Evolutionary conservation across 2,329 filamentous ascomycete species (phyloP).

Genomic region (Alternaria hordeiaustralica): DNA sequence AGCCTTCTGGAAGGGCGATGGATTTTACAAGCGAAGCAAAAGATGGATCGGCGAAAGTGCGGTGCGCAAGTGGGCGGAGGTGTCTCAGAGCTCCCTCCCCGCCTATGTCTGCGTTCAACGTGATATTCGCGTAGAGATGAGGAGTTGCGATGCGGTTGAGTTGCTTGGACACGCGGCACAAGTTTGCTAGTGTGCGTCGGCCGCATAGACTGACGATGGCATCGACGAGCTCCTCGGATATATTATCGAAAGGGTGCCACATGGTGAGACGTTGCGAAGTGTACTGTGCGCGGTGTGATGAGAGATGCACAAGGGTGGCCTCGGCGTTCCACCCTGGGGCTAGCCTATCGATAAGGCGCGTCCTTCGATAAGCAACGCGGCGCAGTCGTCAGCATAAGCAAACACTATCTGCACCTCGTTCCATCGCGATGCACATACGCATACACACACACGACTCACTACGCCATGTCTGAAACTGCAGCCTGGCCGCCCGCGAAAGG

Average conservation of each 20-base stretch:
- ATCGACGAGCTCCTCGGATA: not conserved
- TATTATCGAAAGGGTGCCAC: not conserved
- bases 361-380: not conserved
- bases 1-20: not conserved
- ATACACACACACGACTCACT: not conserved
- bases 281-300: not conserved
- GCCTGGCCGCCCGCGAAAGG: constrained; percentile 17
- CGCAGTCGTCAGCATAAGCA: not conserved
- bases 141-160: not conserved
- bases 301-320: not conserved
- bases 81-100: not conserved
- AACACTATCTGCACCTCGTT: not conserved
- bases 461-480: constrained; percentile 1
- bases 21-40: not conserved
- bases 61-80: not conserved
- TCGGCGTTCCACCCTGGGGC: not conserved
- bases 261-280: not conserved
- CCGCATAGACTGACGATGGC: not conserved
- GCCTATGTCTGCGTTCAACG: not conserved
- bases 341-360: not conserved
- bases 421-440: not conserved
- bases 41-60: not conserved
- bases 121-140: not conserved
- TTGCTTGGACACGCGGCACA: not conserved
- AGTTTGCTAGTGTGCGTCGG: too few relatives aligned